Evolutionary conservation across 2,329 filamentous ascomycete genomes (phyloP), one percentile per base, ranked within the genome.

Genomic region (Neofusicoccum cordaticola): DNA sequence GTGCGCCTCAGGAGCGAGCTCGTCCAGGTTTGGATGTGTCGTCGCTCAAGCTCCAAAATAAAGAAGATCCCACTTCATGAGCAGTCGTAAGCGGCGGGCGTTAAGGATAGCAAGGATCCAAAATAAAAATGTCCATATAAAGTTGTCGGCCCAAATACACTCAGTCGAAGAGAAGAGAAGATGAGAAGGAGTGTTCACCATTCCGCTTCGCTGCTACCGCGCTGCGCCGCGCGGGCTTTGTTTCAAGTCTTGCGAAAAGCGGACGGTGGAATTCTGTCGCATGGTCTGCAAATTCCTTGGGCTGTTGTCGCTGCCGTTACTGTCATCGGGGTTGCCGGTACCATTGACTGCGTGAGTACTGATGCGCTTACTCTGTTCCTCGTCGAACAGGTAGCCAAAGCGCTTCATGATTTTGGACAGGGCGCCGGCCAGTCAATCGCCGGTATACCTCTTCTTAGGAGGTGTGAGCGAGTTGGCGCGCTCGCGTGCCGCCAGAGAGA

Each of bases 391-490:
- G 19, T 35, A 41, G 19, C 45, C 17, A 15, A 34, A 50, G 58
- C 45, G 58, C 11, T 51, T 41, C 45, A 50, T 17, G 31, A 50
- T n/a, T 12, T 9, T 22, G n/a, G 35, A 19, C 44, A 19, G n/a
- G 45, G 19, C 4, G 37, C 37, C 34, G 13, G 41, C 42, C 17
- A 42, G 34, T 42, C 60, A 51, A 42, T 35, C 47, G 12, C 47
- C 60, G 3, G 45, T 44, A n/a, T 52, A 62, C 22, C 60, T 31
- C 15, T 44, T 51, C 27, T 51, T 52, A 6, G 47, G 47, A 42
- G 47, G 47, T 17, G 41, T 47, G 31, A 63, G 11, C n/a, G 61
- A 63, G 61, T 63, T 39, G 41, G 51, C 50, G 17, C 61, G 61
- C 27, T 56, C 31, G 41, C 61, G 48, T 2, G 51, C 61, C 4